phyloP scores from a whole-genome alignment of 345 rosid genomes.

The Eucalyptus sp. region DNA sequence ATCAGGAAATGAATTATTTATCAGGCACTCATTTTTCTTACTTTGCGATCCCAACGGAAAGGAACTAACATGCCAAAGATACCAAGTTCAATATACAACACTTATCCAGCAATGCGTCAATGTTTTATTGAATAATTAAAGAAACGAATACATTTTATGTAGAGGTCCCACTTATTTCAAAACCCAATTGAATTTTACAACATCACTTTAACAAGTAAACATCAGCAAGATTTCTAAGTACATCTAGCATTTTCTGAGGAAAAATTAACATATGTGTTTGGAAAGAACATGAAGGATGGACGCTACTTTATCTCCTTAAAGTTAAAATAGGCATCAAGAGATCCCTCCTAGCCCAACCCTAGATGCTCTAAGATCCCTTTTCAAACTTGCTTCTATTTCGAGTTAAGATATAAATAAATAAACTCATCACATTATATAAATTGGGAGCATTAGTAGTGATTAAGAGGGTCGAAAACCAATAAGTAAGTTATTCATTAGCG shows the following conservation, averaged over 20 bases:
- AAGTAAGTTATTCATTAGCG: background rate
- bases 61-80: no score
- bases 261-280: no score
- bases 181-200: no score
- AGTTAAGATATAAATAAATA: background rate
- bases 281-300: background rate
- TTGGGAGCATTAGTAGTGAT: background rate
- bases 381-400: background rate
- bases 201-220: no score
- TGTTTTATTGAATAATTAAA: no score
- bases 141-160: no score
- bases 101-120: no score
- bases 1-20: background rate
- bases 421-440: background rate
- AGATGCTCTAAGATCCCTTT: background rate
- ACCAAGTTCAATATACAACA: no score
- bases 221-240: no score
- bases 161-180: no score
- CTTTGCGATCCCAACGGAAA: background rate
- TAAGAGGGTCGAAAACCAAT: background rate
- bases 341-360: background rate
- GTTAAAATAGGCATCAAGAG: background rate
- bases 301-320: background rate
- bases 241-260: no score
- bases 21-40: background rate